phyloP scores from a whole-genome alignment of 345 rosid genomes.

The Excoecaria agallocha region DNA sequence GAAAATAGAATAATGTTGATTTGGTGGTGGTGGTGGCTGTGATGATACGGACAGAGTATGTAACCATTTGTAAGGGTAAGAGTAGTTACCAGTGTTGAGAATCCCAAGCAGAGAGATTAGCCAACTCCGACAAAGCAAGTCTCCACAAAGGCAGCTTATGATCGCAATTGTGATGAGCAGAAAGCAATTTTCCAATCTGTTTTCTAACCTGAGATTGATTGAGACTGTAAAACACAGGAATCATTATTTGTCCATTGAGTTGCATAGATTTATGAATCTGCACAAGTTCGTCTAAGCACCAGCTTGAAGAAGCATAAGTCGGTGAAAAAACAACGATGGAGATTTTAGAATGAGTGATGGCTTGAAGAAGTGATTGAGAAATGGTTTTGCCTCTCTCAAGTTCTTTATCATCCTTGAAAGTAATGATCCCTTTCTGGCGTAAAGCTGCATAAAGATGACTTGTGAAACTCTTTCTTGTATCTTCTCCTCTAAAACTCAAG shows the following conservation, averaged over 20 bases:
- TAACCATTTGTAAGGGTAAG: neutral
- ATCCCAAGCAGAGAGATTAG: constrained; percentile 19
- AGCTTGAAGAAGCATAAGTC: neutral
- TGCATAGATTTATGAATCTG: neutral
- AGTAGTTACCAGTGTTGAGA: neutral
- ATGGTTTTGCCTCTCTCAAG: constrained; percentile 4
- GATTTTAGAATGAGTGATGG: neutral
- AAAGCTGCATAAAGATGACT: constrained; percentile 3
- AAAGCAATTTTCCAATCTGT: neutral
- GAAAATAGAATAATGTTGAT: too few species aligned
- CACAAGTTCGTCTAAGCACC: constrained; percentile 12
- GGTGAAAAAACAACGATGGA: neutral
- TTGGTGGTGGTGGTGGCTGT: neutral
- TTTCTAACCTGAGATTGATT: neutral
- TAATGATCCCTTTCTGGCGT: neutral
- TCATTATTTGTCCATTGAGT: neutral
- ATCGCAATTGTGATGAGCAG: too few species aligned
- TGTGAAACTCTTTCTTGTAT: neutral
- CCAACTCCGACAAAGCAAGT: constrained; percentile 2
- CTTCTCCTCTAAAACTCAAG: constrained; percentile 7
- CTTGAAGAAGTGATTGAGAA: neutral
- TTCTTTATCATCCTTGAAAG: constrained; percentile 5
- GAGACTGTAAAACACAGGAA: neutral
- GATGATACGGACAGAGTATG: neutral
- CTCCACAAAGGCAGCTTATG: constrained; percentile 11